phyloP scores from a whole-genome alignment of 352 stramenopile species.

The Pythium guiyangense region DNA sequence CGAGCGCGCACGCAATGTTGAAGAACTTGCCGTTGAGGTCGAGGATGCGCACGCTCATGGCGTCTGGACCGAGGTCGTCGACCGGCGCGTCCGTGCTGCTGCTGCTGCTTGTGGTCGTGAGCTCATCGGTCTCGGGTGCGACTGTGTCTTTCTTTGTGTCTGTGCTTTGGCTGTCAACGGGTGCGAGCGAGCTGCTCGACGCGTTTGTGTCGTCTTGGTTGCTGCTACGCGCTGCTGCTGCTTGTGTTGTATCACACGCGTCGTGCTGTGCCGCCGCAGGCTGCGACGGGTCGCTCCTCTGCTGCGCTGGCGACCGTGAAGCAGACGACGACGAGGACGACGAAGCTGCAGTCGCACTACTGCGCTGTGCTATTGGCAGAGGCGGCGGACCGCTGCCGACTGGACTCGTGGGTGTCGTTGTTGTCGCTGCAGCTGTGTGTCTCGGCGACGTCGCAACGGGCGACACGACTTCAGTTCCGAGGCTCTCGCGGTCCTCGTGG shows the following conservation, averaged over 20 bases:
- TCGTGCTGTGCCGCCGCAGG: not conserved
- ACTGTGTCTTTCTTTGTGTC: conserved; percentile 3
- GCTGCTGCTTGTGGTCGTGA: too few relatives aligned
- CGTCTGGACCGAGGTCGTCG: conserved; percentile 23
- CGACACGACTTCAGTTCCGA: conserved; percentile 18
- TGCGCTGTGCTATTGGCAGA: not conserved
- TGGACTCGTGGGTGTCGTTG: conserved; percentile 7
- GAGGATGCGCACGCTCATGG: conserved; percentile 68
- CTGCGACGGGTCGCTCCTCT: not conserved
- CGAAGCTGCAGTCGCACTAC: not conserved
- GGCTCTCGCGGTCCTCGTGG: conserved; percentile 13
- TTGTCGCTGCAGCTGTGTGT: conserved; percentile 16
- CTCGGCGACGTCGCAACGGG: conserved; percentile 8
- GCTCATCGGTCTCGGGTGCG: not conserved
- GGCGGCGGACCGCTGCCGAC: conserved; percentile 3
- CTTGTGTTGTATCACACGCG: not conserved
- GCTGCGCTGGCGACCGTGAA: too few relatives aligned
- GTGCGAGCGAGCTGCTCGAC: not conserved
- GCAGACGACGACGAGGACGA: not conserved
- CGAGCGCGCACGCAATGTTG: conserved; percentile 53
- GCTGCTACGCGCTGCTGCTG: not conserved
- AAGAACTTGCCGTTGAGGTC: conserved; percentile 87
- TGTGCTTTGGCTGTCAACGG: not conserved
- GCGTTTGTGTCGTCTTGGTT: conserved; percentile 4
- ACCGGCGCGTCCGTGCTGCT: conserved; percentile 4